Percentiles rank a stretch among this genome's conserved stretches.
Evolutionary conservation across 441 rosid genomes (phyloP).

Genomic region (Gossypium gossypioides): DNA sequence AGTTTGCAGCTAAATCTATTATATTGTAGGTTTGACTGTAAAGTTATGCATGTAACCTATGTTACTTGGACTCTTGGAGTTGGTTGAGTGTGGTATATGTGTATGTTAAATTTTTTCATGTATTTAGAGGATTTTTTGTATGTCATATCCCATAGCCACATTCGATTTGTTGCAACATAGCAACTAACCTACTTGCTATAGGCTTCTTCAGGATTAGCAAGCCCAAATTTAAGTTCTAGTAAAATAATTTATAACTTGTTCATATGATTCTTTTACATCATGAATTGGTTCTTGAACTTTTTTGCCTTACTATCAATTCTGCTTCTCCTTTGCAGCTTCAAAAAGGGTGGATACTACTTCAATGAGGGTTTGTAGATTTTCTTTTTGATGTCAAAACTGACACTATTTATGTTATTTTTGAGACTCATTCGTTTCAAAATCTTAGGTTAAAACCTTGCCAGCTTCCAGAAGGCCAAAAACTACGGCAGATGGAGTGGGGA

Average conservation of each 20-base stretch:
- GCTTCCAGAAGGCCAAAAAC: constrained; percentile 17
- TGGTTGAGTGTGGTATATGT: background rate
- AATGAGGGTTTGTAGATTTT: background rate
- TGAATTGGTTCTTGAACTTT: background rate
- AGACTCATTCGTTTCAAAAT: background rate
- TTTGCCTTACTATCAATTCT: background rate
- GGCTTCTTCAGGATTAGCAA: background rate
- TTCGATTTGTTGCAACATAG: too few species aligned
- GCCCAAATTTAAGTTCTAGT: background rate
- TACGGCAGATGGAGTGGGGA: constrained; percentile 10
- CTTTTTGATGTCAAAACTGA: background rate
- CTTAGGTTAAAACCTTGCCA: constrained; percentile 16
- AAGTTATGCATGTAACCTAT: background rate
- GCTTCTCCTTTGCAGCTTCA: constrained; percentile 22
- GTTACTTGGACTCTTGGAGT: background rate
- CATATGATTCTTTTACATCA: background rate
- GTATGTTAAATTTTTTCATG: too few species aligned
- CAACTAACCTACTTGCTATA: background rate
- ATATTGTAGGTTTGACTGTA: background rate
- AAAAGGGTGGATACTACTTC: constrained; percentile 12
- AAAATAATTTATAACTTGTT: background rate
- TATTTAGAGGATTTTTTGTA: background rate
- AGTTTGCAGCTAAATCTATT: background rate
- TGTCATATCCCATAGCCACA: too few species aligned
- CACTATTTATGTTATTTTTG: background rate